Conservation (phyloP, 2,329 filamentous ascomycete species). For the Calonectria montana region DNA sequence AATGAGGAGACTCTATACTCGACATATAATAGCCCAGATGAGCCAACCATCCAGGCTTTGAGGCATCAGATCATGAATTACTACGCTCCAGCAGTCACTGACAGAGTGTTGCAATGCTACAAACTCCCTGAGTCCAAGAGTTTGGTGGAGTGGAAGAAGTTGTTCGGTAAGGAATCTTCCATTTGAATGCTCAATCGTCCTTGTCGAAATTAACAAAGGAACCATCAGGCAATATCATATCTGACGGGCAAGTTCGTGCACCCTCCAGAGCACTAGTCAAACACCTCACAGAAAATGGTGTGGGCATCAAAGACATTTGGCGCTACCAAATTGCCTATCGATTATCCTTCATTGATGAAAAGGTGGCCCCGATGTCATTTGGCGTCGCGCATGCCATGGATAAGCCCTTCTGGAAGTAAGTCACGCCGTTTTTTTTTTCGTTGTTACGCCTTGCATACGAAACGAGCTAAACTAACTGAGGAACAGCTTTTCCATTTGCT, state of each 20-base stretch:
- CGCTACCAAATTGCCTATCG: conserved; percentile 55
- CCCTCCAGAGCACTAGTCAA: conserved; percentile 49
- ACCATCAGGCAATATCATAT: conserved; percentile 45
- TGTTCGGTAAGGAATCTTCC: conserved; percentile 47
- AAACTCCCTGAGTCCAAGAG: conserved; percentile 44
- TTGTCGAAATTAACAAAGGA: neutral
- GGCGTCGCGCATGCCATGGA: conserved; percentile 55
- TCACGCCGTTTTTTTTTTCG: neutral
- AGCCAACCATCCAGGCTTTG: conserved; percentile 48
- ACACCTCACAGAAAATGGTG: conserved; percentile 45
- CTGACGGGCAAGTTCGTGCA: conserved; percentile 54
- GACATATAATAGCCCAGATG: conserved; percentile 50
- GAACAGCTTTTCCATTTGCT: conserved; percentile 50
- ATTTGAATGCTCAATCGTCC: neutral
- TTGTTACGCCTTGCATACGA: neutral
- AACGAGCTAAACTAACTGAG: neutral
- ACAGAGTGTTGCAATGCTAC: conserved; percentile 51
- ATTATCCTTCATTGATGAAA: conserved; percentile 54
- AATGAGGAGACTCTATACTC: conserved; percentile 59
- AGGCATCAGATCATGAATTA: conserved; percentile 55
- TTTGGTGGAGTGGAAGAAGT: conserved; percentile 49
- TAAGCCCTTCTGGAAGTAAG: conserved; percentile 56
- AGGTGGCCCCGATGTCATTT: conserved; percentile 48
- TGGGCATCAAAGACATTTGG: conserved; percentile 50
- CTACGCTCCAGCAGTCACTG: conserved; percentile 52